Evolutionary conservation across 768 basidiomycete species (phyloP).

Genomic region (Gelatoporia subvermispora): DNA sequence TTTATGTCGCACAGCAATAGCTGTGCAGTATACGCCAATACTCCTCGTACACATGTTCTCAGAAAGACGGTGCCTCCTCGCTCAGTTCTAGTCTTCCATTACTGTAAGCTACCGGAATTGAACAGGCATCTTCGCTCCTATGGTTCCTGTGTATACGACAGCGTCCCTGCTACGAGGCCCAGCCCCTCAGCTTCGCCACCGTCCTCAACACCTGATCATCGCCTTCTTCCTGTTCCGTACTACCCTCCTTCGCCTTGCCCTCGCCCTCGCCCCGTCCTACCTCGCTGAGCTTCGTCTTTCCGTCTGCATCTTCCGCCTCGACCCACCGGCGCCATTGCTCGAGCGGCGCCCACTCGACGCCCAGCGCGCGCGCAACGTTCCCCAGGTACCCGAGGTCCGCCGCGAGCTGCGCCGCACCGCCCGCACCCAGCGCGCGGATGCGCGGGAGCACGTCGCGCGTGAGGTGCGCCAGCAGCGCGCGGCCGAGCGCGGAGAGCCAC

Average conservation of each 20-base stretch:
- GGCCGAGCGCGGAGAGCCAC: slow-evolving; percentile 90
- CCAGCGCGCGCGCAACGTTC: slow-evolving; percentile 86
- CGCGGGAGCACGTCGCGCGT: slow-evolving; percentile 65
- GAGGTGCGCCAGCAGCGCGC: slow-evolving; percentile 71
- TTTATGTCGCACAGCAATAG: too few species aligned
- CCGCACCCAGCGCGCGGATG: slow-evolving; percentile 54
- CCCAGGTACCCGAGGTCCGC: slow-evolving; percentile 87
- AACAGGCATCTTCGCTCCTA: too few species aligned
- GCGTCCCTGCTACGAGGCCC: slow-evolving; percentile 3
- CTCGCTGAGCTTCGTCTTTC: slow-evolving; percentile 18
- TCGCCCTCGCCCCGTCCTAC: slow-evolving; percentile 4
- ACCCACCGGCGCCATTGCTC: slow-evolving; percentile 73
- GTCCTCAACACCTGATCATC: slow-evolving; percentile 11
- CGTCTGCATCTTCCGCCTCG: slow-evolving; percentile 52
- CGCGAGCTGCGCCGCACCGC: slow-evolving; percentile 78
- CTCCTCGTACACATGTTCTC: too few species aligned
- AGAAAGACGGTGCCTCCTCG: too few species aligned
- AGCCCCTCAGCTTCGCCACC: slow-evolving; percentile 18
- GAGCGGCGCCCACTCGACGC: slow-evolving; percentile 79
- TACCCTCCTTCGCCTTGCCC: neutral
- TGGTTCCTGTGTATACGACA: neutral
- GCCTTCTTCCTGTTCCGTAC: slow-evolving; percentile 4
- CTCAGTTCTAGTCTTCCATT: too few species aligned
- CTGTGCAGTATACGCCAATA: too few species aligned
- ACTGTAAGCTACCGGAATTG: too few species aligned